Base-by-base conservation (phyloP, 164 flowering plant genomes). In the Malania oleifera region DNA sequence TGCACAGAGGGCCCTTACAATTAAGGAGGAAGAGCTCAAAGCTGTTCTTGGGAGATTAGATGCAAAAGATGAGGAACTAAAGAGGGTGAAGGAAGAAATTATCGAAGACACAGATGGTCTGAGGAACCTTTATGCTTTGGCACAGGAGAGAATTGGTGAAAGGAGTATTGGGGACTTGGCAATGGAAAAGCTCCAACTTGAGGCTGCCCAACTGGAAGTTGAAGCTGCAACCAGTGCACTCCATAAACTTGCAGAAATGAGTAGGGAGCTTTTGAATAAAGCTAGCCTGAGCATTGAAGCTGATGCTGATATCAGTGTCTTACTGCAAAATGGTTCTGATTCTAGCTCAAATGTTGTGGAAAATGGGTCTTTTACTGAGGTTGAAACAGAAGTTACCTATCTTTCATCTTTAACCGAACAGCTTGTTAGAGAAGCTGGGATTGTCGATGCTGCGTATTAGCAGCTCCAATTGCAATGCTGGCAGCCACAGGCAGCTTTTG, bases 151-250 rank as follows among this genome's bases (percentile, higher is more conserved):
- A 66, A 70, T 74, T 18, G 85, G 85, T 17, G 80, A 68, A 24
- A 81, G 60, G 62, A 81, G 62, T 35, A 41, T 84, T 2, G 89
- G 82, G 0, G 95, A 85, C 59, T 67, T 86, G 67, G 89, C 82
- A 22, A 77, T 78, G 41, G 98, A 91, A 71, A 81, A 80, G 70
- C 95, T 89, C 43, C 80, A 85, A 63, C 71, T 83, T 8, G 96
- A 91, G 66, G 86, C 89, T 31, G 83, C 85, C 54, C 80, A 81
- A 51, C 78, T 92, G 22, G 93, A 89, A 69, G 83, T 71, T 47
- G 91, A 89, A 70, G 91, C 96, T 61, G 98, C 96, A 34, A 84
- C 83, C 1, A 65, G 59, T 54, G 93, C 95, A 10, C 85, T 92
- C 18, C 67, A 67, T 2, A 80, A 79, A 51, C 79, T 92, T 23